Evolutionary conservation across 495 filamentous ascomycete genomes (phyloP), one percentile per base, ranked within the genome.

Genomic region (Hypoxylon intermedium): DNA sequence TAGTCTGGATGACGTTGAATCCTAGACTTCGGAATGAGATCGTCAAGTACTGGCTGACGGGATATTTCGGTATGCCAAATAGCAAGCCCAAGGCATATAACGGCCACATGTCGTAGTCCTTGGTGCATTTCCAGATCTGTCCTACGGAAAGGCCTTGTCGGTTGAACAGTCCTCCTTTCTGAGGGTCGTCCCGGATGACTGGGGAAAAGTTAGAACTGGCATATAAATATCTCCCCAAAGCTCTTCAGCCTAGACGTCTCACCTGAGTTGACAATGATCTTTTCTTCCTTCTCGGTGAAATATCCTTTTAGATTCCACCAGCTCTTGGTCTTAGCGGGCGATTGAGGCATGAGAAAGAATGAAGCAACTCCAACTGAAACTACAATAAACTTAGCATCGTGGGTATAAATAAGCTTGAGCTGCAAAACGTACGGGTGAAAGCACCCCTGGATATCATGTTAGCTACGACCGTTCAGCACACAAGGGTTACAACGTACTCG

Each of bases 71-170:
- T 18, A 88, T 84, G 61, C 83, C 74, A 74, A 82, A 88, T 0
- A 69, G 72, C 1, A 91, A 54, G 5, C 88, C 88, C 3, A 91
- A 59, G 5, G 88, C 67, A 61, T 91, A 91, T 11, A 90, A 78
- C 0, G 86, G 84, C 87, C 89, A 92, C 64, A 93, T 79, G 57
- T 93, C 86, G 53, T 84, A 91, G 69, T 92, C 89, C 21, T 74
- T 80, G 1, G 92, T 69, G 23, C 81, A 80, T 24, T 84, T 65
- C 79, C 82, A 87, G 9, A 92, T 76, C 12, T 84, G 71, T 24
- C 71, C 82, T 6, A 77, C 81, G 0, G 82, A 85, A 11, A 92
- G 78, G 0, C 83, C 82, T 69, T 91, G 79, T 5, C 88, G 77
- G 36, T 81, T 82, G 46, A 82, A 80, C 81, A 83, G 83, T 33